Evolutionary conservation across 1,284 basidiomycete genomes (phyloP), one percentile per base, ranked within the genome.

Genomic region (Ceratobasidium papillatum): DNA sequence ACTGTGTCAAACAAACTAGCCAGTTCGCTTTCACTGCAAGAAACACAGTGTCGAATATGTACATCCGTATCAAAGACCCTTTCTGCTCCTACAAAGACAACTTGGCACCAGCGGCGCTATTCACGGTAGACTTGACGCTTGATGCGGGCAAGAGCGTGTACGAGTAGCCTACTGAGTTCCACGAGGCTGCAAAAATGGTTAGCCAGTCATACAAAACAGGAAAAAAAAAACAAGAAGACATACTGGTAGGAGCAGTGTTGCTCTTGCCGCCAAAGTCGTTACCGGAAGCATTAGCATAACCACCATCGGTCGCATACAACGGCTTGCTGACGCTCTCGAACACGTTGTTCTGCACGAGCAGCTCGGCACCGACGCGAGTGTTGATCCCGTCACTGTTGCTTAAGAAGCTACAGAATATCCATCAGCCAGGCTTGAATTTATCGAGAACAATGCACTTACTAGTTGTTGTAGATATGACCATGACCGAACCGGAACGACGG

Each of bases 341-440:
- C 11, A 64, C 54, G 69, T 76, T 76, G 62, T 72, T 69, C 59
- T 77, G 73, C 22, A 77, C 64, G 7, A 77, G 73, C 2, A 56
- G 36, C 66, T 77, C 75, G 27, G 76, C 76, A 14, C 76, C 76
- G 22, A 65, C 61, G 1, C 76, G 65, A 32, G 75, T 54, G 59
- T 77, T 72, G 51, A 65, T 58, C 30, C 82, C 85, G 58, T 85
- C 83, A 76, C 84, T 85, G 81, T 85, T 85, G 79, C 86, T 82
- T 61, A 85, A 83, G 76, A 83, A 85, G 69, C 62, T 64, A 51
- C 8, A 9, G 17, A 25, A 3, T 8, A 9, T 14, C 14, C 38
- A 14, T 41, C 14, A 41, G n/a, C n/a, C 25, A 5, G 19, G 19
- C 47, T 51, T 22, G 47, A 3, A 51, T 7, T 3, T 22, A 51